phyloP scores from a whole-genome alignment of 495 filamentous ascomycete species.

The Talaromyces stipitatus region DNA sequence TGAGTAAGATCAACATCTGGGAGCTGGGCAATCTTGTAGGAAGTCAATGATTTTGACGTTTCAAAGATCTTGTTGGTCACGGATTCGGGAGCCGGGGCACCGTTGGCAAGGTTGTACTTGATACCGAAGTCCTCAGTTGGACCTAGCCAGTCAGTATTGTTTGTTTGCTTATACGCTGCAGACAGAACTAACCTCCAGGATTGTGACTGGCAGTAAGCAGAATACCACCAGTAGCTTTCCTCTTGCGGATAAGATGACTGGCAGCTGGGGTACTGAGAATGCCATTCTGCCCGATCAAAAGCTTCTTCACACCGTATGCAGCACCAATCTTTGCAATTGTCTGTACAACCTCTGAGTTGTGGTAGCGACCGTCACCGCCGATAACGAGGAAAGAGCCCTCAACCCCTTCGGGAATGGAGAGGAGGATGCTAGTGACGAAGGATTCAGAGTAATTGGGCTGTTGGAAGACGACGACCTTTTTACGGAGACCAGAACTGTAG shows the following conservation, averaged over 20 bases:
- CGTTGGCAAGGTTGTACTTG: conserved; percentile 97
- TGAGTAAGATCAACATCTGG: conserved; percentile 76
- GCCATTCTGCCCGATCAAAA: conserved; percentile 89
- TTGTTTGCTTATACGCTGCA: neutral
- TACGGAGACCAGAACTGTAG: conserved; percentile 85
- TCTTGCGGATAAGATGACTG: conserved; percentile 88
- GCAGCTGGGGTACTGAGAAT: conserved; percentile 95
- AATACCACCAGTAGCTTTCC: conserved; percentile 92
- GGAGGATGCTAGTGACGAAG: conserved; percentile 86
- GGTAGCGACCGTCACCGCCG: conserved; percentile 94
- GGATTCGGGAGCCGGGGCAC: conserved; percentile 87
- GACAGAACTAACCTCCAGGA: conserved; percentile 69
- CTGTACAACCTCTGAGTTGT: conserved; percentile 93
- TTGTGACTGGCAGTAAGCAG: conserved; percentile 96
- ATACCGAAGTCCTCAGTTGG: conserved; percentile 94
- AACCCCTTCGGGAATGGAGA: conserved; percentile 91
- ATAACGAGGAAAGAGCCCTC: conserved; percentile 88
- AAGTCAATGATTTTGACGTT: conserved; percentile 74
- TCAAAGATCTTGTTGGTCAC: conserved; percentile 98
- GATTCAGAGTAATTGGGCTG: conserved; percentile 91
- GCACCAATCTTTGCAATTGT: conserved; percentile 95
- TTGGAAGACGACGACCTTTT: conserved; percentile 98
- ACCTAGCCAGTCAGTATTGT: conserved; percentile 42
- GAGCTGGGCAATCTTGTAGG: conserved; percentile 86
- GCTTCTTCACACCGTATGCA: conserved; percentile 98